phyloP scores from a whole-genome alignment of 164 flowering plant species.

The Vitis vinifera region ASM3070453v1 NC_081808.1:20143501-20144000 shows the following conservation, averaged over 20 bases:
- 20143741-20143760: neutral
- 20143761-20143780: too few species aligned
- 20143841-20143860: neutral
- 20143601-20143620: neutral
- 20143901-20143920: neutral
- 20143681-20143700: neutral
- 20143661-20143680: neutral
- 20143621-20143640: neutral
- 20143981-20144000: too few species aligned
- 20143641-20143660: neutral
- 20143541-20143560: constrained; percentile 9
- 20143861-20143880: neutral
- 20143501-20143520: neutral
- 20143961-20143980: too few species aligned
- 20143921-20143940: too few species aligned
- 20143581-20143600: neutral
- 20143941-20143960: too few species aligned
- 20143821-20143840: constrained; percentile 3
- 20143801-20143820: constrained; percentile 6
- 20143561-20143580: neutral
- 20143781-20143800: neutral
- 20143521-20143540: constrained; percentile 7
- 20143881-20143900: constrained; percentile 5
- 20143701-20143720: constrained; percentile 7
- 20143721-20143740: constrained; percentile 5